Conservation (phyloP, 2,329 filamentous ascomycete genomes). For the Sphaerulina vaccinii region DNA sequence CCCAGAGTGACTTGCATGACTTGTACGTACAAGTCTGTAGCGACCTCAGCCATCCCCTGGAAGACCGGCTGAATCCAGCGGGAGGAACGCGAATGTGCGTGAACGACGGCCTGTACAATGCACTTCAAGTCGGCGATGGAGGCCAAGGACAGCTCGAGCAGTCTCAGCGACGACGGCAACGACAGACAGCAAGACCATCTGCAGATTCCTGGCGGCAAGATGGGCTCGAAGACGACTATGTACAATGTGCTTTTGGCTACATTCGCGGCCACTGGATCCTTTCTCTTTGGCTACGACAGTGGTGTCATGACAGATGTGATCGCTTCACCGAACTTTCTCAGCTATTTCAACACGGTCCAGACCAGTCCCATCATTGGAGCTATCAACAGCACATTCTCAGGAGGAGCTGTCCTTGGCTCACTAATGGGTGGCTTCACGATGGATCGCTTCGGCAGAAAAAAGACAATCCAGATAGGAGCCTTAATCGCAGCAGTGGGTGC, state of each 20-base stretch:
- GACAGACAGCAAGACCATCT: not conserved
- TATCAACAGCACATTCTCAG: slow-evolving; percentile 63
- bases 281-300: slow-evolving; percentile 49
- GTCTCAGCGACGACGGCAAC: not conserved
- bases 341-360: slow-evolving; percentile 55
- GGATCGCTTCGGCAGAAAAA: slow-evolving; percentile 60
- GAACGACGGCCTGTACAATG: slow-evolving; percentile 3
- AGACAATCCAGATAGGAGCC: slow-evolving; percentile 60
- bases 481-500: slow-evolving; percentile 59
- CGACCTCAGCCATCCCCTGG: slow-evolving; percentile 2
- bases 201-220: slow-evolving; percentile 6
- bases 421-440: slow-evolving; percentile 58
- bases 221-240: slow-evolving; percentile 21
- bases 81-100: not conserved
- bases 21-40: slow-evolving; percentile 8
- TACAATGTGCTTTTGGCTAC: slow-evolving; percentile 33
- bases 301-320: slow-evolving; percentile 53
- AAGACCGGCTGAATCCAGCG: slow-evolving; percentile 10
- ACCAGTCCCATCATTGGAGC: slow-evolving; percentile 58
- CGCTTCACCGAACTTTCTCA: slow-evolving; percentile 56
- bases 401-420: slow-evolving; percentile 57
- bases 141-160: not conserved
- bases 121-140: not conserved
- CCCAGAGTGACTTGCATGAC: slow-evolving; percentile 11
- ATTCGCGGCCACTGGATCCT: slow-evolving; percentile 36